Evolutionary conservation across 2,329 filamentous ascomycete genomes (phyloP).

Genomic region (Claviceps cyperi): DNA sequence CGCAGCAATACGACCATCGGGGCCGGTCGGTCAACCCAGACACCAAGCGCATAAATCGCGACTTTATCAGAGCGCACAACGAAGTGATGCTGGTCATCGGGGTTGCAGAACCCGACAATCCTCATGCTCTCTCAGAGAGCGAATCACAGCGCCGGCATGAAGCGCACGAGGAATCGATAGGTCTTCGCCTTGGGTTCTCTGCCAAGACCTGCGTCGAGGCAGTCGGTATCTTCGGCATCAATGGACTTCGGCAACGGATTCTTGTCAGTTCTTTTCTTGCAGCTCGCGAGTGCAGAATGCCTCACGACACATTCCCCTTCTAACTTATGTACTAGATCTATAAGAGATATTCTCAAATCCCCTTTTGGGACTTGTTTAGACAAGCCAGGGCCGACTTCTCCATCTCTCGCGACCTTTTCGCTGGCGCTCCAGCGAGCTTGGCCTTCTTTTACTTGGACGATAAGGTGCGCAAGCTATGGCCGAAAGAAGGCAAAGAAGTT

Average conservation of each 20-base stretch:
- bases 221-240: conserved; percentile 36
- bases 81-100: conserved; percentile 50
- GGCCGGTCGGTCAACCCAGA: conserved; percentile 41
- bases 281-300: not conserved
- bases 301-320: no score
- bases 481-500: conserved; percentile 9
- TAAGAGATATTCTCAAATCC: conserved; percentile 31
- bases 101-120: conserved; percentile 43
- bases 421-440: conserved; percentile 19
- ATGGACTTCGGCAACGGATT: conserved; percentile 39
- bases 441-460: conserved; percentile 16
- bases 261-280: conserved; percentile 23
- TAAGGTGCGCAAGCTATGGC: conserved; percentile 13
- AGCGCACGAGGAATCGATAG: conserved; percentile 32
- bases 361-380: conserved; percentile 30
- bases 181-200: conserved; percentile 23
- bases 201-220: conserved; percentile 21
- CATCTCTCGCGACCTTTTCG: conserved; percentile 16
- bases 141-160: conserved; percentile 29
- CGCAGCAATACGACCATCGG: conserved; percentile 38
- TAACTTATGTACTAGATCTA: conserved; percentile 29
- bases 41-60: conserved; percentile 39
- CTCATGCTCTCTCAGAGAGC: conserved; percentile 22
- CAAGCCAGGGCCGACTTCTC: conserved; percentile 16
- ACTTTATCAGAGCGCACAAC: conserved; percentile 45